A percentile compares a stretch with the other conserved stretches of the same genome.
phyloP scores from a whole-genome alignment of 805 yeast species.

The Metschnikowia dekortorum region DNA sequence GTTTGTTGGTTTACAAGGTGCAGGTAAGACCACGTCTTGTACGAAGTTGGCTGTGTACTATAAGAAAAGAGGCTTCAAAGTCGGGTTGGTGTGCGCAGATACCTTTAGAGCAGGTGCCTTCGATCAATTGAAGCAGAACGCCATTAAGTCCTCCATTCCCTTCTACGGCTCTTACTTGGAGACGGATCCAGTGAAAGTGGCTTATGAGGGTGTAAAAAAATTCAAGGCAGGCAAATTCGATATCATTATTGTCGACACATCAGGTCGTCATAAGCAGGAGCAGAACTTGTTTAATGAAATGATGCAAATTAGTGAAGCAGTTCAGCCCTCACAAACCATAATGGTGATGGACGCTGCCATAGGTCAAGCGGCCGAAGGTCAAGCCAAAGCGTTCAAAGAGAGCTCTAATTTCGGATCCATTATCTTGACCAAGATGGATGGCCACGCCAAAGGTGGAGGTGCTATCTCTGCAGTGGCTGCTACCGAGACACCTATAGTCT shows the following conservation, averaged over 20 bases:
- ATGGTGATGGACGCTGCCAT: constrained; percentile 97
- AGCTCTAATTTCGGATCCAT: constrained; percentile 92
- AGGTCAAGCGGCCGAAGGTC: constrained; percentile 97
- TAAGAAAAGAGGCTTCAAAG: constrained; percentile 88
- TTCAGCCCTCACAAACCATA: constrained; percentile 90
- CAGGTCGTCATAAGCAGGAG: constrained; percentile 97
- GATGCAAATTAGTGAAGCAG: constrained; percentile 86
- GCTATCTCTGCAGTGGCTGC: constrained; percentile 98
- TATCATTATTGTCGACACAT: constrained; percentile 91
- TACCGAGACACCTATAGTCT: constrained; percentile 88
- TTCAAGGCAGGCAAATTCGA: constrained; percentile 90
- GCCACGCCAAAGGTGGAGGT: constrained; percentile 99
- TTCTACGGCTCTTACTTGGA: constrained; percentile 93
- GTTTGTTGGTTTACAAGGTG: constrained; percentile 98
- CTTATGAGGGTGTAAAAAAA: constrained; percentile 85
- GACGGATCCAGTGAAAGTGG: constrained; percentile 91
- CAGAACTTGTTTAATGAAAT: constrained; percentile 86
- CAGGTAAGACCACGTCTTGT: constrained; percentile 97
- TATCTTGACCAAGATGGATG: constrained; percentile 93
- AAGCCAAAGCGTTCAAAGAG: constrained; percentile 91
- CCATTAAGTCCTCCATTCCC: constrained; percentile 91
- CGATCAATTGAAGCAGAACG: constrained; percentile 96
- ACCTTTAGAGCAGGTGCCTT: constrained; percentile 99
- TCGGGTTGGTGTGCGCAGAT: constrained; percentile 97
- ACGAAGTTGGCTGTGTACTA: constrained; percentile 94